phyloP scores from a whole-genome alignment of 345 rosid genomes.

The Gossypium thurberi region DNA sequence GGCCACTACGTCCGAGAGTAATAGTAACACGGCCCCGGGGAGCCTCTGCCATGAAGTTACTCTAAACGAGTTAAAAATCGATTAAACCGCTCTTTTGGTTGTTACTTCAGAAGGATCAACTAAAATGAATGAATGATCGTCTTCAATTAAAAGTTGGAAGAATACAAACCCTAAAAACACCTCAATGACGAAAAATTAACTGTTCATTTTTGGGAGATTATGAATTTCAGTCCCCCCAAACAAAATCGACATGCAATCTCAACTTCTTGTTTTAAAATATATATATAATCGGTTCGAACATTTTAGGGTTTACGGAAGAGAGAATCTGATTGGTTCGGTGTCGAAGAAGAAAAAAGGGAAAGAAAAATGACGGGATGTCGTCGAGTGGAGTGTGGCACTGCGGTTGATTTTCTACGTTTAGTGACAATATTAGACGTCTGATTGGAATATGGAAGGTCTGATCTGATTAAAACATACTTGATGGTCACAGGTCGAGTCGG shows the following conservation, averaged over 20 bases:
- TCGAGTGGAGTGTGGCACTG: background rate
- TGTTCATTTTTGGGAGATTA: background rate
- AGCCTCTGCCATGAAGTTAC: constrained; percentile 65
- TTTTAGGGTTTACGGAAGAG: constrained; percentile 1
- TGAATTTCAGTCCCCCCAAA: background rate
- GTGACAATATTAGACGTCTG: background rate
- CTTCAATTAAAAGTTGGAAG: background rate
- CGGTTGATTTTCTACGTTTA: background rate
- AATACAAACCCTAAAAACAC: constrained; percentile 3
- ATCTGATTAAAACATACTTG: background rate
- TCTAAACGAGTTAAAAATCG: constrained; percentile 24
- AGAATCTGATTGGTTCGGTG: background rate
- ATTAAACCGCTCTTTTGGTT: constrained; percentile 2
- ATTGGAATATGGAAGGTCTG: background rate
- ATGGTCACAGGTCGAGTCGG: too few relatives aligned
- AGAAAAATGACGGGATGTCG: background rate
- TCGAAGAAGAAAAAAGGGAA: background rate
- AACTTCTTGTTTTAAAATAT: background rate
- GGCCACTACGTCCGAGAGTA: constrained; percentile 77
- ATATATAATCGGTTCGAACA: too few relatives aligned
- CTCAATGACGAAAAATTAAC: background rate
- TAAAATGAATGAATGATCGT: background rate
- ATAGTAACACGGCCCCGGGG: constrained; percentile 67
- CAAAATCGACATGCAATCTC: background rate
- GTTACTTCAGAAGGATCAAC: constrained; percentile 5